phyloP scores from a whole-genome alignment of 495 filamentous ascomycete species.

The Penicillium salamii region DNA sequence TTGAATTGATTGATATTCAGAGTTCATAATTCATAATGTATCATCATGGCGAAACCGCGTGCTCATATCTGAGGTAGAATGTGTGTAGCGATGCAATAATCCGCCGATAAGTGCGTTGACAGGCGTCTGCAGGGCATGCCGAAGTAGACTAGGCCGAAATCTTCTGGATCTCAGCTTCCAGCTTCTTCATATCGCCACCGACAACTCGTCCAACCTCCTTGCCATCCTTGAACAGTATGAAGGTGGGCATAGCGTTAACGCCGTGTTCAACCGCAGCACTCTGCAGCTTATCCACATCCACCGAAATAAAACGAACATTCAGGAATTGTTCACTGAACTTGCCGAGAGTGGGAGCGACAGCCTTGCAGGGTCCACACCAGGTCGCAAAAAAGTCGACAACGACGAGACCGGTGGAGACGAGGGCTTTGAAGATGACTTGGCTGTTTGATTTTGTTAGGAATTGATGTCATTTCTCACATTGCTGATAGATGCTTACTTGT shows the following conservation, averaged over 20 bases:
- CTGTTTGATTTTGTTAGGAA: constrained; percentile 16
- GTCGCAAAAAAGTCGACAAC: constrained; percentile 31
- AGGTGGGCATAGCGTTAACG: constrained; percentile 90
- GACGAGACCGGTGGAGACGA: constrained; percentile 22
- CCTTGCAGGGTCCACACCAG: constrained; percentile 30
- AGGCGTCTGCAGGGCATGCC: no score
- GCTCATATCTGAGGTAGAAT: no score
- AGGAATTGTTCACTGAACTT: constrained; percentile 39
- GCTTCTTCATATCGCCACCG: constrained; percentile 65
- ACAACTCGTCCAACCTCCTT: constrained; percentile 56
- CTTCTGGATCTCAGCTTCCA: constrained; percentile 42
- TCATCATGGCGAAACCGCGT: no score
- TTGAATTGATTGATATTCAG: no score
- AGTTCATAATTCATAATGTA: no score
- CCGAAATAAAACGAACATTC: constrained; percentile 70
- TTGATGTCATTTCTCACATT: neutral
- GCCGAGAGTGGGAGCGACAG: constrained; percentile 25
- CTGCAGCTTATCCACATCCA: constrained; percentile 81
- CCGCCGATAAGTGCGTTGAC: no score
- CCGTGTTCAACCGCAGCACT: constrained; percentile 67
- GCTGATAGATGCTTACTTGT: constrained; percentile 20
- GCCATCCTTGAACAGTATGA: constrained; percentile 74
- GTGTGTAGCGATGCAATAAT: no score
- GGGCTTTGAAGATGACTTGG: constrained; percentile 30
- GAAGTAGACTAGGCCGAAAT: constrained; percentile 30